Evolutionary conservation across 164 flowering plant genomes (phyloP).

Genomic region (Chloranthus sessilifolius): DNA sequence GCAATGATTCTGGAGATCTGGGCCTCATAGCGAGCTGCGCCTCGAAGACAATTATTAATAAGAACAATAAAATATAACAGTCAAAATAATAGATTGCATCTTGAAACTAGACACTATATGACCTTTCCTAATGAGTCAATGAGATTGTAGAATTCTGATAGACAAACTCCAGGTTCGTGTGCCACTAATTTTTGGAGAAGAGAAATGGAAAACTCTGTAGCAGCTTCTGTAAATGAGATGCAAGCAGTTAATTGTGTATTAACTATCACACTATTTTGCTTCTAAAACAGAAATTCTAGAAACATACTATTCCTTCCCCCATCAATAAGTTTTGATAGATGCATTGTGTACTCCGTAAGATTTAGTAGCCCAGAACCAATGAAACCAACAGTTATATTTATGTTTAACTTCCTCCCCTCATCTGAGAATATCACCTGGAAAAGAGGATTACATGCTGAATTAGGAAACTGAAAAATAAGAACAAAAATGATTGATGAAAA

Average conservation of each 20-base stretch:
- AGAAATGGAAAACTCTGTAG: slow-evolving; percentile 80
- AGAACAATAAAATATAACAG: neutral
- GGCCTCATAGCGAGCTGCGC: slow-evolving; percentile 83
- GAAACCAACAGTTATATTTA: slow-evolving; percentile 79
- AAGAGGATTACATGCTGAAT: too few relatives aligned
- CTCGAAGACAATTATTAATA: neutral
- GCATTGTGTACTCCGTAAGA: slow-evolving; percentile 88
- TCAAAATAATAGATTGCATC: neutral
- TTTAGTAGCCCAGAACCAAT: slow-evolving; percentile 73
- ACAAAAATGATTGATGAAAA: too few relatives aligned
- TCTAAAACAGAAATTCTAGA: too few relatives aligned
- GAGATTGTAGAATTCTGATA: slow-evolving; percentile 80
- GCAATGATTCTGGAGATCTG: slow-evolving; percentile 82
- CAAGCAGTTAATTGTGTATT: slow-evolving; percentile 7
- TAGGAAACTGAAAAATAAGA: too few relatives aligned
- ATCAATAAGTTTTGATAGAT: slow-evolving; percentile 93
- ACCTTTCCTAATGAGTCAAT: slow-evolving; percentile 94
- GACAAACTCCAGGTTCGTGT: slow-evolving; percentile 55
- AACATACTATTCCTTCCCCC: slow-evolving; percentile 91
- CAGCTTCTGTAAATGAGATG: slow-evolving; percentile 65
- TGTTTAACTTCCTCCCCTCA: slow-evolving; percentile 84
- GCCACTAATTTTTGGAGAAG: slow-evolving; percentile 67
- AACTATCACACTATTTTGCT: neutral
- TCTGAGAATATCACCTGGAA: slow-evolving; percentile 83
- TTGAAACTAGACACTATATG: neutral